Evolutionary conservation across 495 filamentous ascomycete species (phyloP), one percentile per base, ranked within the genome.

Genomic region (Aspergillus nanangensis): DNA sequence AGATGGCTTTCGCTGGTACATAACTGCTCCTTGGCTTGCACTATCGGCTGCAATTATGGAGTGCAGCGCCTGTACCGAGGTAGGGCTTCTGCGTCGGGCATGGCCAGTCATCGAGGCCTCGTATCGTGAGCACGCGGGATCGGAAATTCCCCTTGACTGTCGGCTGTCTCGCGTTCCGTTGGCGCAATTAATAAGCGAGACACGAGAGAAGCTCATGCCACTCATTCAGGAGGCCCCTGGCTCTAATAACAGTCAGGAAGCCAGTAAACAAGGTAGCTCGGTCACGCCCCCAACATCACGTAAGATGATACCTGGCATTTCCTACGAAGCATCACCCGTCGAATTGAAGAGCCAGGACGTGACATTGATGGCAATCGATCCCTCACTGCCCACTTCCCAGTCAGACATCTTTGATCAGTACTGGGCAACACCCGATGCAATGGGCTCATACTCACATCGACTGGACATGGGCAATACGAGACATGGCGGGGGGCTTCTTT

Each of bases 91-190:
- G 14, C 34, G 27, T 5, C 44, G 36, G 4, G 35, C 35, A 20
- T 47, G 44, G 44, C 18, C 35, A 10, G 18, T 47, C 15, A 19
- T 47, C 15, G 34, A 47, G 44, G 34, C 18, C 29, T 46, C 32
- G 34, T 46, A 46, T 46, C 43, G 11, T 10, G n/a, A 39, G 36
- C 36, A 31, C 13, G 27, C 7, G 13, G 27, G 13, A 7, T 31
- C 13, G 7, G 27, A 13, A 13, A 13, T 31, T 13, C 13, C 13
- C 7, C 13, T 13, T 31, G 27, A 31, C 7, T 31, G 27, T 13
- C 7, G 7, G 7, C 13, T 31, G 13, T 7, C 27, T 7, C 27
- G 27, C 27, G 13, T 31, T 13, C 27, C 27, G 7, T 13, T 31
- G 7, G 27, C 27, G 27, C 27, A 31, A 31, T 13, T 31, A 13